Conservation (phyloP, 2,329 filamentous ascomycete species). For the Cladophialophora immunda region DNA sequence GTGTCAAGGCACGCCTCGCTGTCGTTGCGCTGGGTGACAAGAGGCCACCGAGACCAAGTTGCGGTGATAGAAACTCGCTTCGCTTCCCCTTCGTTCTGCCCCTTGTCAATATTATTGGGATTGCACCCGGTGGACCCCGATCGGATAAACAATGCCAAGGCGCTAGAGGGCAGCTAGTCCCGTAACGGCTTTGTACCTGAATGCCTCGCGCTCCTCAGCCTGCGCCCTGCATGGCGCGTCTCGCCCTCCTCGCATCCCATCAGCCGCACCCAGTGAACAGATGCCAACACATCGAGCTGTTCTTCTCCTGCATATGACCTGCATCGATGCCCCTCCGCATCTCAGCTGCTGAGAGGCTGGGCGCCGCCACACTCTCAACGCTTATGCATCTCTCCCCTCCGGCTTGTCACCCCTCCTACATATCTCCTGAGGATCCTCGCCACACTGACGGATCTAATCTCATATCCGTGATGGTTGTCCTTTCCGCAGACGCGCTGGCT, state of each 20-base stretch:
- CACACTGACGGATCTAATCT: conserved; percentile 12
- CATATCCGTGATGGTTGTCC: conserved; percentile 20
- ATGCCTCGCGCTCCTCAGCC: conserved; percentile 7
- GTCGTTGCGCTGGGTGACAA: conserved; percentile 20
- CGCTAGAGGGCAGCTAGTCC: conserved; percentile 1
- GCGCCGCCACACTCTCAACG: conserved; percentile 1
- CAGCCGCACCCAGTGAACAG: neutral
- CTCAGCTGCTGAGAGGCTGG: neutral
- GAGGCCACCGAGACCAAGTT: conserved; percentile 7
- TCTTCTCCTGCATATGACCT: conserved; percentile 28
- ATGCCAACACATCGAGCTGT: conserved; percentile 15
- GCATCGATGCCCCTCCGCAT: conserved; percentile 7
- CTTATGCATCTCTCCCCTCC: conserved; percentile 9
- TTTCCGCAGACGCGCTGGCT: conserved; percentile 6
- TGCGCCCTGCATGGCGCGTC: conserved; percentile 18
- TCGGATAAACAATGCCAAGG: conserved; percentile 28
- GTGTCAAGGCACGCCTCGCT: conserved; percentile 11
- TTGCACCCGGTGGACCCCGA: neutral
- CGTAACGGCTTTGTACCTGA: conserved; percentile 10
- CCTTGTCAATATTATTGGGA: conserved; percentile 2
- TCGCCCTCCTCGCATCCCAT: neutral
- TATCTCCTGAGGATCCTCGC: conserved; percentile 16
- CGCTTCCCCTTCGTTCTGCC: conserved; percentile 1
- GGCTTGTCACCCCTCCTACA: conserved; percentile 1
- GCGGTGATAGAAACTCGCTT: conserved; percentile 18